Evolutionary conservation across 805 yeast species (phyloP), one percentile per base, ranked within the genome.

Genomic region (Zygosaccharomyces rouxii): DNA sequence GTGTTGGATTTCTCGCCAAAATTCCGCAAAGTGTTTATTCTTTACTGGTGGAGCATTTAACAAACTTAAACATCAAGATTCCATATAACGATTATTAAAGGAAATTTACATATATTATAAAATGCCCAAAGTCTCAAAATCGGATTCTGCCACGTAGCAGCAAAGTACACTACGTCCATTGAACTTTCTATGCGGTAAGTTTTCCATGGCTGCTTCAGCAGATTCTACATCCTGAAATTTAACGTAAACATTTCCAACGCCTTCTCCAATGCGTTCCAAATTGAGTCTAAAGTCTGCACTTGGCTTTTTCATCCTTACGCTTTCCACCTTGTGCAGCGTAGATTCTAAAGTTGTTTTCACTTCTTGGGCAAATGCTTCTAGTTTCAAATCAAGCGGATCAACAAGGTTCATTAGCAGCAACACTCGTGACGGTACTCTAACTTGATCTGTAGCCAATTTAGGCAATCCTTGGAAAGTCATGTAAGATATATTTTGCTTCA

Each of bases 1-100:
- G 92, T 37, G 76, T 89, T 35, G 87, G 94, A 45, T 86, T 89
- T 55, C 78, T 89, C 3, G 84, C 90, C 6, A 80, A 80, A 58
- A 68, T 89, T 5, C 95, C 96, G 0, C 78, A 76, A 28, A 69
- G 73, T 2, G 69, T 89, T 28, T 86, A 84, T 61, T 54, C 55
- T 7, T 42, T 60, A 21, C 54, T 68, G 26, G 69, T 67, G 3
- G 58, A 59, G 16, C 71, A 68, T 51, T 47, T 63, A 28, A 54
- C 60, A 10, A 55, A 62, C 22, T 58, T 62, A 18, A 47, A 55
- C 35, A 28, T 54, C 33, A 44, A 26, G 7, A 46, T 51, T 40
- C 52, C 55, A 37, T 51, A 51, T 31, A 44, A 51, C 42, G 52
- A 50, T 31, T 40, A 39, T 29, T 44, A 37, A 46, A 14, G 16